Percentiles rank a stretch among this genome's conserved stretches.
Evolutionary conservation across 805 yeast genomes (phyloP).

Genomic region (Suhomyces canberraensis): DNA sequence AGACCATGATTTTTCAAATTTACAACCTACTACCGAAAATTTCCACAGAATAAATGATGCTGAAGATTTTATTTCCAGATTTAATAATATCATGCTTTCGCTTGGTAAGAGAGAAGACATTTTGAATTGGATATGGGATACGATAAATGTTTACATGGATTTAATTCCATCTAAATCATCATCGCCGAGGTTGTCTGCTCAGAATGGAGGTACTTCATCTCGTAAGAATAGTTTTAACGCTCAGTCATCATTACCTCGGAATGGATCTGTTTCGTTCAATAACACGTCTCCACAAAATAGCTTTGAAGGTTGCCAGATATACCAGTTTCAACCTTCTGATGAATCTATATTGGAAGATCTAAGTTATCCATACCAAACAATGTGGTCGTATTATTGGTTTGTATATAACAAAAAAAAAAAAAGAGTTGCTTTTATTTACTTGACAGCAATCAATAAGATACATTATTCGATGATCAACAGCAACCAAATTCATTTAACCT

Average conservation of each 20-base stretch:
- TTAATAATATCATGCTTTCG: conserved; percentile 70
- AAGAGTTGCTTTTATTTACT: conserved; percentile 81
- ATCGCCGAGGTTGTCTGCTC: conserved; percentile 19
- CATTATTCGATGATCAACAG: conserved; percentile 34
- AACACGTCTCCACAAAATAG: conserved; percentile 15
- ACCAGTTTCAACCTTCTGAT: conserved; percentile 61
- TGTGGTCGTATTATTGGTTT: conserved; percentile 87
- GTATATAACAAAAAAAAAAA: conserved; percentile 87
- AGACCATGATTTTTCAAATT: conserved; percentile 87
- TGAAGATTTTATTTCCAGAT: conserved; percentile 55
- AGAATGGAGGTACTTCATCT: conserved; percentile 15
- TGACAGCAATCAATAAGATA: conserved; percentile 48
- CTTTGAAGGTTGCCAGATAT: conserved; percentile 53
- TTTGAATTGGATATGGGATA: conserved; percentile 80
- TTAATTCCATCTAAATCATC: conserved; percentile 37
- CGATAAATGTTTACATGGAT: conserved; percentile 79
- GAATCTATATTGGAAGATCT: conserved; percentile 60
- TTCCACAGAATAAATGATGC: conserved; percentile 34
- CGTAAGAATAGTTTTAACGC: conserved; percentile 25
- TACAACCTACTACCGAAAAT: conserved; percentile 73
- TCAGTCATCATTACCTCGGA: conserved; percentile 6
- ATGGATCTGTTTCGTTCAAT: conserved; percentile 1
- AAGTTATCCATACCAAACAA: conserved; percentile 43
- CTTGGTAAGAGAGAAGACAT: conserved; percentile 41
- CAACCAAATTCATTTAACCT: conserved; percentile 14